Evolutionary conservation across 176 grass and related monocot species (phyloP).

Genomic region (Thinopyrum elongatum): DNA sequence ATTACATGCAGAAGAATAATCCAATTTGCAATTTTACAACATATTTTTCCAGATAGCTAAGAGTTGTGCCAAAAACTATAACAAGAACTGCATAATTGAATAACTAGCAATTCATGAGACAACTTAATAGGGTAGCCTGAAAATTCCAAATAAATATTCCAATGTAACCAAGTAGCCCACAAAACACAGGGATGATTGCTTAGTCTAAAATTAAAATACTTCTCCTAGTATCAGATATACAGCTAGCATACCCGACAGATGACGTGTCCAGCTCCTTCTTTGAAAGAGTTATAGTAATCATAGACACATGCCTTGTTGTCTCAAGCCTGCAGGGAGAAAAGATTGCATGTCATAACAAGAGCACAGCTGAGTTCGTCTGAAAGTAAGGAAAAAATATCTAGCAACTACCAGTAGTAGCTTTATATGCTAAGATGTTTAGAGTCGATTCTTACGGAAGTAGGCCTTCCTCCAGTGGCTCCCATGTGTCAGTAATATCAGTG

Average conservation of each 20-base stretch:
- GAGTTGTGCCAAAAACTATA: neutral
- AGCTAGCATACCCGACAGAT: constrained; percentile 56
- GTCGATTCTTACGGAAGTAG: constrained; percentile 78
- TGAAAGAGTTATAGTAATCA: constrained; percentile 87
- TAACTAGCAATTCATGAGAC: neutral
- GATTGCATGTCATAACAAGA: neutral
- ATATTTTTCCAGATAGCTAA: neutral
- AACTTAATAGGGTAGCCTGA: neutral
- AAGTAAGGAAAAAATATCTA: neutral
- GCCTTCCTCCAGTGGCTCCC: constrained; percentile 99
- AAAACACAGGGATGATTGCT: neutral
- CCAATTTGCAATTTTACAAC: neutral
- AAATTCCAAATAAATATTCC: neutral
- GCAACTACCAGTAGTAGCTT: neutral
- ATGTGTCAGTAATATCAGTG: constrained; percentile 97
- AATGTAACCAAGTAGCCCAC: neutral
- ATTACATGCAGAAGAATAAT: neutral
- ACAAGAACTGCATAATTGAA: neutral
- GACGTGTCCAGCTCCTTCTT: constrained; percentile 83
- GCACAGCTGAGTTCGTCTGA: neutral
- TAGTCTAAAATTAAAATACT: neutral
- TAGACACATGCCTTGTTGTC: constrained; percentile 93
- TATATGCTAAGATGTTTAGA: neutral
- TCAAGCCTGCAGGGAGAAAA: constrained; percentile 60
- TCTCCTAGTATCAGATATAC: neutral